Evolutionary conservation across 306 rosid species (phyloP), one percentile per base, ranked within the genome.

Genomic region (Trifolium repens): DNA sequence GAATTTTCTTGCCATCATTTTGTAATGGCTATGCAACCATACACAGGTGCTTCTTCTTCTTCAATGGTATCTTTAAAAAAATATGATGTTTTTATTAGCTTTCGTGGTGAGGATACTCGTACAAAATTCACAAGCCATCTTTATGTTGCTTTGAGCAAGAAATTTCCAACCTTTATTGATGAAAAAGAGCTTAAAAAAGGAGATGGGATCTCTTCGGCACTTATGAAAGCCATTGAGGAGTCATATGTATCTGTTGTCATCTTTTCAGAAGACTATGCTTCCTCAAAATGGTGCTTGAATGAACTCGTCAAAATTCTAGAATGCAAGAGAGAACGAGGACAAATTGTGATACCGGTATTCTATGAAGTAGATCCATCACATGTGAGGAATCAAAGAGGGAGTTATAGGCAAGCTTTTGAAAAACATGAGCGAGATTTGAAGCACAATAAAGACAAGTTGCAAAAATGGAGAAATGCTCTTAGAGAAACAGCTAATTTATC

Each of bases 261-360:
- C 3, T n/a, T 72, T 10, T 73, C 69, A 42, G 0, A 73, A 49
- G 9, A 66, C 34, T 76, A 75, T 37, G 65, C 72, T 49, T 34
- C 79, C 12, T 64, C 79, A 9, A 75, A 64, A 37, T 75, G 72
- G 72, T 75, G 72, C 14, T 75, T 75, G 64, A 27, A 64, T 35
- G 79, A 74, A 74, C 58, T 74, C 8, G 2, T 35, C 1, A 42
- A 58, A 55, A 72, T 74, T 63, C 34, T 74, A 0, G 53, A 75
- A 37, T 75, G 79, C 42, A 75, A 64, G 64, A 30, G 37, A n/a
- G 27, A 13, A 9, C 4, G 0, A 0, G 53, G 64, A 35, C 79
- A 75, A 1, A 2, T 75, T 75, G 79, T 74, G 9, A 49, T 74
- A 34, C 78, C 78, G 0, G 52, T 74, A 3, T 74, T 75, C 65